Evolutionary conservation across 2,329 filamentous ascomycete genomes (phyloP), one percentile per base, ranked within the genome.

Genomic region (Penicillium sp.): DNA sequence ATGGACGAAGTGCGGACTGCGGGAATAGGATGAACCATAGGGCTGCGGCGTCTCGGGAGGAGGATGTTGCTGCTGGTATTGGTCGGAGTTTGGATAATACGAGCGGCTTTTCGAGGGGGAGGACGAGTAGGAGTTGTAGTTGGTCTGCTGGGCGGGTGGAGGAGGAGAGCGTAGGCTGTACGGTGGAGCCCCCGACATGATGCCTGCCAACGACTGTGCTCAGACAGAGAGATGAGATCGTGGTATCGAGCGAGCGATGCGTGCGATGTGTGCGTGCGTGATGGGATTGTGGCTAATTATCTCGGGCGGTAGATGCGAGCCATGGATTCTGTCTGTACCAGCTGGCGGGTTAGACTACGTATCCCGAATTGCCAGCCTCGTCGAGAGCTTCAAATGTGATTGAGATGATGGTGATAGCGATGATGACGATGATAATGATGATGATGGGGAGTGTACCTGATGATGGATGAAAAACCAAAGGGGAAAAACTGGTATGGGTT

Each of bases 101-200:
- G 70, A 65, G 46, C 67, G 70, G 52, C 69, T 71, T 61, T 76
- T 74, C 60, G 66, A 71, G 18, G 55, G 55, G 46, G 74, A 71
- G 49, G 75, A 74, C 45, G 74, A 76, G 62, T 76, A 77, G 56
- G 67, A 66, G 59, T 72, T 66, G 63, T 70, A 74, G 55, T 69
- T 71, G 56, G 70, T 66, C 12, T 57, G 49, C 45, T 57, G 43
- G 35, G 9, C 45, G 46, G 55, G 63, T 75, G 63, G 76, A 73
- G 74, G 72, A 56, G 75, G 74, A 62, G 75, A 78, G 63, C 74
- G 74, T 58, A 72, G 68, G 63, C 73, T 72, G 62, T 74, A 77
- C 58, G 75, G 74, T 61, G 74, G 74, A 69, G 68, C 71, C 62
- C 73, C 73, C 60, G 73, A 69, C 73, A 76, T 76, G 65, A 72